Conservation (phyloP, 2,329 filamentous ascomycete genomes). For the Alternaria gansuensis region DNA sequence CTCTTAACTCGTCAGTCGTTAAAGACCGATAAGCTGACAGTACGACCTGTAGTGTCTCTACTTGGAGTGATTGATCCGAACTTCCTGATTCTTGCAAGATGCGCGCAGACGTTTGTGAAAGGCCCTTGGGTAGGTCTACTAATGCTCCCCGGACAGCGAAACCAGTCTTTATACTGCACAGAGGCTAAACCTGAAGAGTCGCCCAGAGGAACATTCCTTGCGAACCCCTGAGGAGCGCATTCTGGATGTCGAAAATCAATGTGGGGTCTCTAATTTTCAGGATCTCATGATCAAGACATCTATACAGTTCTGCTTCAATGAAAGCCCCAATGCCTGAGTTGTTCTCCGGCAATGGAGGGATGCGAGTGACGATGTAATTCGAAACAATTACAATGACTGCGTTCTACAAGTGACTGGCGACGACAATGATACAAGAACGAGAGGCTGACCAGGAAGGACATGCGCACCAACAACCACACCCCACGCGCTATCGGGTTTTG, state of each 20-base stretch:
- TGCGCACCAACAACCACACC: conserved; percentile 58
- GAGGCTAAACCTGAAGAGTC: conserved; percentile 31
- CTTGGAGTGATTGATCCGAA: conserved; percentile 22
- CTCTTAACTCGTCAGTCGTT: conserved; percentile 49
- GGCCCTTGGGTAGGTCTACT: conserved; percentile 27
- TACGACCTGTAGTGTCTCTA: conserved; percentile 48
- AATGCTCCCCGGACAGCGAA: conserved; percentile 45
- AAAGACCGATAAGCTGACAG: conserved; percentile 43
- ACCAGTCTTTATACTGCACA: conserved; percentile 52
- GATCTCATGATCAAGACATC: conserved; percentile 24
- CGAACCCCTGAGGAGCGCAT: conserved; percentile 31
- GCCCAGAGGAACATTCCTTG: conserved; percentile 45
- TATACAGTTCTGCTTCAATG: conserved; percentile 39
- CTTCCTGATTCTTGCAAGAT: conserved; percentile 15
- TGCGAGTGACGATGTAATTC: conserved; percentile 42
- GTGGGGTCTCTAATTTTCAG: conserved; percentile 36
- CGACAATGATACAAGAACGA: conserved; percentile 28
- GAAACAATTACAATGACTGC: conserved; percentile 46
- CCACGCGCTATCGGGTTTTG: conserved; percentile 59
- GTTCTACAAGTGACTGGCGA: not conserved
- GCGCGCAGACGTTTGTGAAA: conserved; percentile 23
- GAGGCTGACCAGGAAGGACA: conserved; percentile 53
- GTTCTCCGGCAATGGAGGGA: conserved; percentile 34
- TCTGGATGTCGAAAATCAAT: conserved; percentile 40
- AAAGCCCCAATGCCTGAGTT: conserved; percentile 36